Base-by-base conservation (phyloP, 805 yeast genomes). In the Yamadazyma endophytica region DNA sequence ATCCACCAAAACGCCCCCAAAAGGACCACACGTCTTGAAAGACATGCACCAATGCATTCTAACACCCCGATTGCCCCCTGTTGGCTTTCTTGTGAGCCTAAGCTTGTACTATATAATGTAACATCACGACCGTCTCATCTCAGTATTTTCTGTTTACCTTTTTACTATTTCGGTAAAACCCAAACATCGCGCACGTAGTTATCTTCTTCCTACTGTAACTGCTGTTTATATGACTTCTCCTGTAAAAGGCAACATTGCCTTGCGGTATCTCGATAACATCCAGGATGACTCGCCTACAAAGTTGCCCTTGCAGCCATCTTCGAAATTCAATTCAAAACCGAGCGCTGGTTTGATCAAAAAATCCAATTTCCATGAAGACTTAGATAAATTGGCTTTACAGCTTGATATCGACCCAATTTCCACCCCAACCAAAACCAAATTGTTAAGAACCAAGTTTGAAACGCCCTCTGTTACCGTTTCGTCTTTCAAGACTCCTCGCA, bases 401-500 rank as follows among this genome's bases (percentile, higher is more conserved):
- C 44, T 65, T 38, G 51, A 58, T 31, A 39, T 59, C 13, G 49
- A 50, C 12, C 44, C 56, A 2, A 29, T 22, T 2, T 40, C 52
- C 2, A 44, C 52, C 17, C 47, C 50, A 13, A 52, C 60, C 6
- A 56, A 52, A 26, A 46, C 54, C 4, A 55, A 49, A 5, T 37
- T 58, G 13, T 42, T 61, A 11, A 46, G 61, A 24, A 42, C 60
- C 4, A 50, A 54, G 23, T 65, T 57, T 34, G 69, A 63, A 31
- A 50, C 67, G 1, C 66, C 68, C 2, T 61, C 68, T 9, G 70
- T 63, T 1, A 65, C 70, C 0, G 61, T 65, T 4, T 58, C 66
- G 2, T 55, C 67, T 4, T 65, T 65, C 46, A 64, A 63, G 36
- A 46, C 56, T 12, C 58, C 66, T 1, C 37, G 42, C 9, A 29